Evolutionary conservation across 495 filamentous ascomycete species (phyloP).

Genomic region (Daldinia grandis): DNA sequence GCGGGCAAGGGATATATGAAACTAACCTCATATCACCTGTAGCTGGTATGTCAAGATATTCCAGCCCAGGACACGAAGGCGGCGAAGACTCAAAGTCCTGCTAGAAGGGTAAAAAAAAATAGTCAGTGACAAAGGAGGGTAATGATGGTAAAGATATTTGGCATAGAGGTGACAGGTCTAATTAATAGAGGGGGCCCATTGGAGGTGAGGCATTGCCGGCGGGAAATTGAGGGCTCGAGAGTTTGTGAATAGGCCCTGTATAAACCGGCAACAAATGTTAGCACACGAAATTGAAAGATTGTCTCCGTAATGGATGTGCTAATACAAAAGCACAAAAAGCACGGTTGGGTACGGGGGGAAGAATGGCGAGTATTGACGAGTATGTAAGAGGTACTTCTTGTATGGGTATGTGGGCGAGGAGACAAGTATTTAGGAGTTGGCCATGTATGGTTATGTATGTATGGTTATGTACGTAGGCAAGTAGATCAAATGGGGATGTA

Average conservation of each 20-base stretch:
- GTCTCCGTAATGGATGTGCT: constrained; percentile 13
- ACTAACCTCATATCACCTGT: constrained; percentile 60
- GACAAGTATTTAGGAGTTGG: background rate
- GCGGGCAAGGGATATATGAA: background rate
- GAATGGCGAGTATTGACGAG: constrained; percentile 16
- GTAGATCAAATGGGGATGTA: constrained; percentile 4
- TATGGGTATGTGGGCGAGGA: constrained; percentile 2
- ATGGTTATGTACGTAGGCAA: constrained; percentile 9
- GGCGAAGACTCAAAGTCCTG: constrained; percentile 62
- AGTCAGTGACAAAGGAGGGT: constrained; percentile 37
- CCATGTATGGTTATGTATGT: background rate
- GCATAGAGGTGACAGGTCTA: constrained; percentile 34
- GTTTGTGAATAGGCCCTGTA: constrained; percentile 35
- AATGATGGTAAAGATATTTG: constrained; percentile 24
- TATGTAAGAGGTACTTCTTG: constrained; percentile 26
- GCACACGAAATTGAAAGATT: constrained; percentile 20
- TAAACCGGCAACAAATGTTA: constrained; percentile 32
- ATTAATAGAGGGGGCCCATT: constrained; percentile 31
- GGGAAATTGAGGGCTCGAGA: constrained; percentile 36
- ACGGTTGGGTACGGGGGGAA: constrained; percentile 11
- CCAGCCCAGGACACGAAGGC: constrained; percentile 56
- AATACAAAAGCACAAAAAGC: constrained; percentile 19
- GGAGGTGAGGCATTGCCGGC: constrained; percentile 41
- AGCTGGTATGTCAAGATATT: constrained; percentile 57
- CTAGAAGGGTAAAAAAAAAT: constrained; percentile 44